phyloP scores from a whole-genome alignment of 2,329 filamentous ascomycete species.

The Lecanosticta acicola region DNA sequence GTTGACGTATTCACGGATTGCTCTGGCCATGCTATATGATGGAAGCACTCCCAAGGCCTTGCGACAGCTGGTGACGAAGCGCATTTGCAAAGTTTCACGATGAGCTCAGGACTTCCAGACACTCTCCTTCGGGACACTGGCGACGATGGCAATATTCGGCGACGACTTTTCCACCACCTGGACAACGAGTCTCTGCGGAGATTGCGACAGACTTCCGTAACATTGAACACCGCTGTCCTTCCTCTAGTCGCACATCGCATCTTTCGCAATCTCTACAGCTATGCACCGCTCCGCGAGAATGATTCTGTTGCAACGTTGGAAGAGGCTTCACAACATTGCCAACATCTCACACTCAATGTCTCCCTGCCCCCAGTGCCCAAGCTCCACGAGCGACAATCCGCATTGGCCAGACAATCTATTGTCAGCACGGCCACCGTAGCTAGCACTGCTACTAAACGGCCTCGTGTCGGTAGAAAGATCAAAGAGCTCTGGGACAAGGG shows the following conservation, averaged over 20 bases:
- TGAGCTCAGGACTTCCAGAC: constrained; percentile 2
- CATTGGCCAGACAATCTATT: background rate
- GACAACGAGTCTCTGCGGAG: background rate
- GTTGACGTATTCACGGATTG: background rate
- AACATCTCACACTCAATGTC: constrained; percentile 16
- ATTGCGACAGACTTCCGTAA: background rate
- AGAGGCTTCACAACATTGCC: constrained; percentile 14
- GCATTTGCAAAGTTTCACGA: background rate
- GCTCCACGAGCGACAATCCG: background rate
- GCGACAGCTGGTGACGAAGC: background rate
- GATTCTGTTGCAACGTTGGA: constrained; percentile 2
- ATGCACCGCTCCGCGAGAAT: constrained; percentile 8
- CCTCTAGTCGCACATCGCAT: constrained; percentile 5
- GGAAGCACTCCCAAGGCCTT: background rate
- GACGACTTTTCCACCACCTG: constrained; percentile 1
- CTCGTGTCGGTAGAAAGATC: too few relatives aligned
- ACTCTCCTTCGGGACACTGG: background rate
- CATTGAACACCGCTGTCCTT: constrained; percentile 15
- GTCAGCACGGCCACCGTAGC: background rate
- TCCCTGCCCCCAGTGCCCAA: background rate
- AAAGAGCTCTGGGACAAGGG: too few relatives aligned
- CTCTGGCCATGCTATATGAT: too few relatives aligned
- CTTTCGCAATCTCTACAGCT: constrained; percentile 16
- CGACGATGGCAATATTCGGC: background rate
- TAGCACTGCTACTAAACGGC: background rate